Percentiles rank a stretch among this genome's conserved stretches.
Evolutionary conservation across 2,329 filamentous ascomycete genomes (phyloP).

Genomic region (Trichoderma sp.): DNA sequence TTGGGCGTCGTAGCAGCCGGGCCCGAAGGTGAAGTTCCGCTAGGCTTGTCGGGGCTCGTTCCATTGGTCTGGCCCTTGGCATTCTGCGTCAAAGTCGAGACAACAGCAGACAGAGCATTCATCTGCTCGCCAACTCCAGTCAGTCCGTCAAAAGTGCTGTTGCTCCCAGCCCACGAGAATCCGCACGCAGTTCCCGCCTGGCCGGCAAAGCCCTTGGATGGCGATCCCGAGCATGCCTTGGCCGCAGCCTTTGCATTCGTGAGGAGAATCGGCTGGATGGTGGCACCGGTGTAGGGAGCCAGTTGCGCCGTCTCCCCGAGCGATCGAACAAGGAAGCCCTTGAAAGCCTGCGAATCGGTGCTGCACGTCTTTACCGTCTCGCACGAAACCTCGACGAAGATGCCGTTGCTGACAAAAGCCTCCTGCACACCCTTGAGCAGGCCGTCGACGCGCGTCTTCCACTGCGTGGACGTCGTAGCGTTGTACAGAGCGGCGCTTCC

Average conservation of each 20-base stretch:
- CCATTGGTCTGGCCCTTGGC: not conserved
- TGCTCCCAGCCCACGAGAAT: slow-evolving; percentile 50
- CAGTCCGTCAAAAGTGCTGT: slow-evolving; percentile 49
- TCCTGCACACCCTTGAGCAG: slow-evolving; percentile 35
- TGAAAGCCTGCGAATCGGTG: slow-evolving; percentile 61
- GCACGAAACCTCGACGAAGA: slow-evolving; percentile 66
- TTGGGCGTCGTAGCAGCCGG: not conserved
- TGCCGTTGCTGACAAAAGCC: slow-evolving; percentile 40
- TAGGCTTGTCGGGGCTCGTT: not conserved
- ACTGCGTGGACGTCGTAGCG: slow-evolving; percentile 43
- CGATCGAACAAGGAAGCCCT: slow-evolving; percentile 57
- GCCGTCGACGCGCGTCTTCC: slow-evolving; percentile 49
- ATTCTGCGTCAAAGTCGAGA: slow-evolving; percentile 26
- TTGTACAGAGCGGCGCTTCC: slow-evolving; percentile 65
- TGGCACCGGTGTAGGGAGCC: slow-evolving; percentile 50
- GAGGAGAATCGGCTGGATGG: slow-evolving; percentile 49
- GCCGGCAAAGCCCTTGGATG: slow-evolving; percentile 42
- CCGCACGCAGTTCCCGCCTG: slow-evolving; percentile 49
- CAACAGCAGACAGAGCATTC: slow-evolving; percentile 56
- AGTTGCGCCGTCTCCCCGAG: slow-evolving; percentile 51
- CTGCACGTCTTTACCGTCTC: slow-evolving; percentile 57
- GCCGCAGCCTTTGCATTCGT: slow-evolving; percentile 53
- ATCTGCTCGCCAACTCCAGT: slow-evolving; percentile 58
- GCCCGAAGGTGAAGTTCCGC: not conserved
- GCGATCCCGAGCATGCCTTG: slow-evolving; percentile 49